These are phyloP conservation scores for Aspergillus leporis DNA, from an alignment of 495 filamentous ascomycete genomes.

Conservation along the genomic window DNA sequence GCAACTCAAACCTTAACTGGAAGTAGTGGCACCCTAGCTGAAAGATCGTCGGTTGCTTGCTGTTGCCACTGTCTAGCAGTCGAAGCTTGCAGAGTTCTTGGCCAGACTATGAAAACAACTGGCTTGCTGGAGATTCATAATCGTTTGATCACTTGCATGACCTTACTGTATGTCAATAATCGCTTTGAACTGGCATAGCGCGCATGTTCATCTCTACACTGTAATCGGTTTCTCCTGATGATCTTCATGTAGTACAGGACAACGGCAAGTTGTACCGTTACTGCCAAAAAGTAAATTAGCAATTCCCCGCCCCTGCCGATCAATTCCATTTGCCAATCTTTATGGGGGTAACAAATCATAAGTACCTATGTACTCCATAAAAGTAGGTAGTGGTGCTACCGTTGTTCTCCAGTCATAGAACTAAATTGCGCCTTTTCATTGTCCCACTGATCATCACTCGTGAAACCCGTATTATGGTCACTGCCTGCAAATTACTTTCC, in stretches of 20 bases:
- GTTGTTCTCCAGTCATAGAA: too few relatives aligned
- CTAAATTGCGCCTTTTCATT: slow-evolving; percentile 2
- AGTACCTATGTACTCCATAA: background rate
- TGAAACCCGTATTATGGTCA: background rate
- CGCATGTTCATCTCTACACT: too few relatives aligned
- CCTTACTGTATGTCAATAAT: too few relatives aligned
- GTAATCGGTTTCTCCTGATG: background rate
- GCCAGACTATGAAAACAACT: too few relatives aligned
- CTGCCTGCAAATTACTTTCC: background rate
- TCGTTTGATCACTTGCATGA: too few relatives aligned
- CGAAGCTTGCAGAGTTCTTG: background rate
- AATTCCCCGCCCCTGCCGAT: slow-evolving; percentile 18
- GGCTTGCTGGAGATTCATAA: too few relatives aligned
- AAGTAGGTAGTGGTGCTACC: background rate
- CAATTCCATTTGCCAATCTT: slow-evolving; percentile 15
- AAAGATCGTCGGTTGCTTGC: slow-evolving; percentile 4
- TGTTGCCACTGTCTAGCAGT: background rate
- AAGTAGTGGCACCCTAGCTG: background rate
- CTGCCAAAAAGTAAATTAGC: background rate
- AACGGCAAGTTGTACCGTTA: background rate
- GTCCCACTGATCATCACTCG: background rate
- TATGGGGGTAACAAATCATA: background rate
- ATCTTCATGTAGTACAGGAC: background rate
- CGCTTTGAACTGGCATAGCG: too few relatives aligned
- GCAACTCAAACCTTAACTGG: slow-evolving; percentile 7